These are phyloP conservation scores for Scheffersomyces titani DNA, from an alignment of 1,139 yeast species.

Conservation along the genomic window DNA sequence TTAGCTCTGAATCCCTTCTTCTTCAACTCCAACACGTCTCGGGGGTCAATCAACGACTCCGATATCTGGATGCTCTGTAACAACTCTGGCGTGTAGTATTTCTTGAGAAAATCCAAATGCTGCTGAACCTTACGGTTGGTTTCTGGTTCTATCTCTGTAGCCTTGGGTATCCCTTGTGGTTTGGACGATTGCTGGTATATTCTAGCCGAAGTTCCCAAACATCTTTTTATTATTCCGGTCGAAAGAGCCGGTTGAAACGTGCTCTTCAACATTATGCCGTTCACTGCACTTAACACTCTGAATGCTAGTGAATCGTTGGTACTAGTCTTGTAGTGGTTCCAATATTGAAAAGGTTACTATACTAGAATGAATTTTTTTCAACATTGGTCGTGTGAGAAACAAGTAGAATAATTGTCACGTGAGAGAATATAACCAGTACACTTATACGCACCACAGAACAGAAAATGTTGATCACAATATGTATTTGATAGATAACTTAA, in stretches of 20 bases:
- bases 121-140: slow-evolving; percentile 23
- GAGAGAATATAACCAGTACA: not conserved
- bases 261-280: not conserved
- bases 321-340: not conserved
- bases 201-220: not conserved
- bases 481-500: no score
- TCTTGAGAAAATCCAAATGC: slow-evolving; percentile 62
- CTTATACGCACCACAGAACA: not conserved
- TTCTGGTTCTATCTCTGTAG: slow-evolving; percentile 3
- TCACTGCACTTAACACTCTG: not conserved
- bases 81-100: slow-evolving; percentile 76
- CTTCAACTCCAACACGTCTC: slow-evolving; percentile 36
- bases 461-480: no score
- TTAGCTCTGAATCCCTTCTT: slow-evolving; percentile 32
- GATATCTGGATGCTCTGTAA: slow-evolving; percentile 80
- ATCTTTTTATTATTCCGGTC: not conserved
- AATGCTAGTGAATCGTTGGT: not conserved
- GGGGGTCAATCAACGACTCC: slow-evolving; percentile 71
- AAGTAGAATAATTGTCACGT: not conserved
- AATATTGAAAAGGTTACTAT: not conserved
- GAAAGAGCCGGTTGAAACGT: not conserved
- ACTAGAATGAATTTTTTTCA: not conserved
- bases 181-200: not conserved
- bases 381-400: not conserved
- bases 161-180: not conserved